These are phyloP conservation scores for Diplodia intermedia DNA, from an alignment of 2,329 filamentous ascomycete genomes.

Conservation along the genomic window DNA sequence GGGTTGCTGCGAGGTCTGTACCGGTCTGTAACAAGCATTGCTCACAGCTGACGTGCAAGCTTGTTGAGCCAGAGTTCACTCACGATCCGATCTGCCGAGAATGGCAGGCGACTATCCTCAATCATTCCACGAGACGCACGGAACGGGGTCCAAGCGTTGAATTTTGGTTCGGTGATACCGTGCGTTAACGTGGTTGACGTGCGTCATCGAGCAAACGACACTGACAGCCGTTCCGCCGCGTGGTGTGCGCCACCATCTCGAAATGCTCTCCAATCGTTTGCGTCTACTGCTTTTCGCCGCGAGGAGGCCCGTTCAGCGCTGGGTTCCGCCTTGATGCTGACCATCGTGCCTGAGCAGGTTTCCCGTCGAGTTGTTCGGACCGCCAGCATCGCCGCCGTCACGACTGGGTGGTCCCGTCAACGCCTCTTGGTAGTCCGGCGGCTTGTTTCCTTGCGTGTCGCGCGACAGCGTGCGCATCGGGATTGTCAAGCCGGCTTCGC, in stretches of 20 bases:
- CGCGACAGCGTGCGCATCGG: slow-evolving; percentile 50
- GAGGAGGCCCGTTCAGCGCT: not conserved
- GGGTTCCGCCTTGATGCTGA: not conserved
- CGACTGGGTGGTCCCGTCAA: not conserved
- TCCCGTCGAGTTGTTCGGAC: slow-evolving; percentile 25
- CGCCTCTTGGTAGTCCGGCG: slow-evolving; percentile 50
- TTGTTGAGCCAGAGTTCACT: not conserved
- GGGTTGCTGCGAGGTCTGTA: not conserved
- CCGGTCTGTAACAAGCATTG: not conserved
- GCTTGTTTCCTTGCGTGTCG: slow-evolving; percentile 46
- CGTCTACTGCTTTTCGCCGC: not conserved
- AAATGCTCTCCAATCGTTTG: not conserved
- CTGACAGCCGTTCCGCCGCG: not conserved
- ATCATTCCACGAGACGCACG: not conserved
- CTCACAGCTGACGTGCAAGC: no score
- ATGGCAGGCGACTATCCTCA: not conserved
- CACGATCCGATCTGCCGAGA: not conserved
- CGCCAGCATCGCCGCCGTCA: not conserved
- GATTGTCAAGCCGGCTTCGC: slow-evolving; percentile 37
- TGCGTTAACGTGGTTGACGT: not conserved
- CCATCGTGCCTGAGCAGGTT: slow-evolving; percentile 24
- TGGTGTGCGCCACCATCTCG: not conserved
- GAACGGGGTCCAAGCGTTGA: not conserved
- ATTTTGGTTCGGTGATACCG: not conserved
- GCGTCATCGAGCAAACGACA: not conserved